Evolutionary conservation across 2,329 filamentous ascomycete species (phyloP), one percentile per base, ranked within the genome.

Genomic region (Decorospora gaudefroyi): DNA sequence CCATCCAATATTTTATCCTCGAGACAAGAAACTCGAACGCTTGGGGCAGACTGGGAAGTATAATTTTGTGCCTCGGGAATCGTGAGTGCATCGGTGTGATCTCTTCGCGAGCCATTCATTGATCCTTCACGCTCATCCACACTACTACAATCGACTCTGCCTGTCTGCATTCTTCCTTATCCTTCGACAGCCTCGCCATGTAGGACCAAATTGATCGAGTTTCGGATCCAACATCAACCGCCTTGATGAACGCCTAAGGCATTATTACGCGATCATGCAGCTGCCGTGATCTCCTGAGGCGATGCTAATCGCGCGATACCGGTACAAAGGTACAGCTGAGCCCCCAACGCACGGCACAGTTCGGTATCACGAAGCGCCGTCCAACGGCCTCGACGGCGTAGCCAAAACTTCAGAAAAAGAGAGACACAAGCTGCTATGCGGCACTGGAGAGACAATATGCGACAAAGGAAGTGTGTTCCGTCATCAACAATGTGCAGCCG

Each of bases 341-440:
- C 32, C 38, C 6, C 32, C 27, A 23, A 13, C 9, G 22, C 18
- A 21, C 22, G 38, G 38, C 38, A 46, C 31, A 43, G 28, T 36
- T 25, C n/a, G 26, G 32, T 37, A 21, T 38, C 33, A 16, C 32
- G 34, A 47, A 42, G 38, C 43, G 32, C 43, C 22, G 22, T 15
- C 17, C 27, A 42, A 37, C 32, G 15, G 18, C 17, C 23, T 37
- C 12, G 15, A 38, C 32, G 13, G 27, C 29, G 13, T 17, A 32
- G 13, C 10, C 9, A 25, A 41, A 33, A 33, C 15, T 4, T 15
- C 12, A 13, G 12, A 16, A 4, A n/a, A 13, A 15, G 11, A 9
- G 13, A 19, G 13, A 23, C 13, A 6, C 12, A 17, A 17, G n/a
- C 13, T 11, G 9, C 13, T 16, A 22, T 27, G 15, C 38, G 4